A percentile compares a stretch with the other conserved stretches of the same genome.
These are phyloP conservation scores for Kodamaea kaohsiungensis DNA, from an alignment of 805 yeast species.

Conservation along the genomic window DNA sequence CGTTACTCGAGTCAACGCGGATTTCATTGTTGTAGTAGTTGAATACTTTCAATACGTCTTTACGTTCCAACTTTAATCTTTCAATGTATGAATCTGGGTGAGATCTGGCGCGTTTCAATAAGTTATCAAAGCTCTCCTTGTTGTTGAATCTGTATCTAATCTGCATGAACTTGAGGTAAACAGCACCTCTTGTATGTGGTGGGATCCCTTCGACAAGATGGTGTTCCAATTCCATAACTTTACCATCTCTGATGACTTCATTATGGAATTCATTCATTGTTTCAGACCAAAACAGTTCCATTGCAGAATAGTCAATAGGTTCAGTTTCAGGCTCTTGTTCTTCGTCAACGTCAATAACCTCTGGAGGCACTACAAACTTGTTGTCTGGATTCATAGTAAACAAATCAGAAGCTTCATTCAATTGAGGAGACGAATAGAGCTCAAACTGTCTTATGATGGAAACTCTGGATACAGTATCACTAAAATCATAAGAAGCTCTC, in stretches of 20 bases:
- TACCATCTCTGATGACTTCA: conserved; percentile 11
- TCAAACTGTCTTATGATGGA: conserved; percentile 27
- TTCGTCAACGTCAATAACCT: not conserved
- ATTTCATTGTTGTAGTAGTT: conserved; percentile 32
- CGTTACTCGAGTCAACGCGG: conserved; percentile 15
- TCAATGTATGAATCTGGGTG: conserved; percentile 17
- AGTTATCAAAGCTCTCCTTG: conserved; percentile 29
- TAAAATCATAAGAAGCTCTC: conserved; percentile 14
- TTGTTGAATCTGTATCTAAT: conserved; percentile 29
- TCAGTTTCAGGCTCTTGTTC: not conserved
- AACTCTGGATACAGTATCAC: conserved; percentile 24
- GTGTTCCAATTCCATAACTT: conserved; percentile 19
- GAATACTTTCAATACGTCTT: conserved; percentile 32
- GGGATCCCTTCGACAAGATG: conserved; percentile 34
- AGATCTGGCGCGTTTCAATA: conserved; percentile 24
- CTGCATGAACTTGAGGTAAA: conserved; percentile 35
- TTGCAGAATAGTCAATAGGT: not conserved
- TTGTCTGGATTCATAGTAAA: conserved; percentile 15
- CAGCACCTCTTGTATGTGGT: conserved; percentile 25
- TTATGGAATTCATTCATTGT: conserved; percentile 18
- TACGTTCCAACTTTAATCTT: conserved; percentile 17
- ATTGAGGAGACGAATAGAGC: conserved; percentile 22
- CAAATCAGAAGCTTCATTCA: conserved; percentile 30
- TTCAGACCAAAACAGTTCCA: conserved; percentile 20
- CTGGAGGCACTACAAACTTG: not conserved